Evolutionary conservation across 495 filamentous ascomycete genomes (phyloP).

Genomic region (Penicillium waksmanii): DNA sequence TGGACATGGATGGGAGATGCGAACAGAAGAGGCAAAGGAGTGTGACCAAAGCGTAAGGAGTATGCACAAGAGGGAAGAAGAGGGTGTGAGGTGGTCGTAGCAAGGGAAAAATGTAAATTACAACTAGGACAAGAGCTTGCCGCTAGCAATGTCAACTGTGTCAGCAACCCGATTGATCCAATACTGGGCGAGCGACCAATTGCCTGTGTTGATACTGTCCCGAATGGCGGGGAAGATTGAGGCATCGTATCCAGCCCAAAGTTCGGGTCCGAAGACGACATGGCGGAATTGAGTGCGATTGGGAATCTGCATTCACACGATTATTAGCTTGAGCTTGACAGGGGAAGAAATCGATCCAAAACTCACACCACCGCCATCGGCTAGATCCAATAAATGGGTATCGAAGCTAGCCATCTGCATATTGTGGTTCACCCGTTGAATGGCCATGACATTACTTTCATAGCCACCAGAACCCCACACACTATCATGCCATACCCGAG

Average conservation of each 20-base stretch:
- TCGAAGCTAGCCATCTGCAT: slow-evolving; percentile 78
- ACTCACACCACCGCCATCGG: slow-evolving; percentile 69
- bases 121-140: slow-evolving; percentile 53
- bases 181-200: slow-evolving; percentile 71
- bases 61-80: slow-evolving; percentile 16
- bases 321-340: slow-evolving; percentile 19
- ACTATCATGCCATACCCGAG: slow-evolving; percentile 68
- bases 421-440: slow-evolving; percentile 70
- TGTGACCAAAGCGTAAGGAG: slow-evolving; percentile 7
- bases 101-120: slow-evolving; percentile 14
- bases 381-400: slow-evolving; percentile 76
- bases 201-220: slow-evolving; percentile 72
- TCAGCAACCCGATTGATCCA: slow-evolving; percentile 73
- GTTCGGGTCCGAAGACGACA: slow-evolving; percentile 81
- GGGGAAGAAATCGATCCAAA: background rate
- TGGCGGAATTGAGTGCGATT: slow-evolving; percentile 95
- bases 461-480: slow-evolving; percentile 69
- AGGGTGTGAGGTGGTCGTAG: slow-evolving; percentile 4
- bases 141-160: slow-evolving; percentile 67
- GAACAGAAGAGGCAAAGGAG: background rate
- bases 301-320: slow-evolving; percentile 61
- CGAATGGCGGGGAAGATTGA: slow-evolving; percentile 83
- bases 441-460: slow-evolving; percentile 66
- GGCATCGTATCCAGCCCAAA: slow-evolving; percentile 75
- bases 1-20: slow-evolving; percentile 14